Percentiles rank a stretch among this genome's conserved stretches.
Evolutionary conservation across 2,329 filamentous ascomycete genomes (phyloP).

Genomic region (Zymoseptoria crescenta): DNA sequence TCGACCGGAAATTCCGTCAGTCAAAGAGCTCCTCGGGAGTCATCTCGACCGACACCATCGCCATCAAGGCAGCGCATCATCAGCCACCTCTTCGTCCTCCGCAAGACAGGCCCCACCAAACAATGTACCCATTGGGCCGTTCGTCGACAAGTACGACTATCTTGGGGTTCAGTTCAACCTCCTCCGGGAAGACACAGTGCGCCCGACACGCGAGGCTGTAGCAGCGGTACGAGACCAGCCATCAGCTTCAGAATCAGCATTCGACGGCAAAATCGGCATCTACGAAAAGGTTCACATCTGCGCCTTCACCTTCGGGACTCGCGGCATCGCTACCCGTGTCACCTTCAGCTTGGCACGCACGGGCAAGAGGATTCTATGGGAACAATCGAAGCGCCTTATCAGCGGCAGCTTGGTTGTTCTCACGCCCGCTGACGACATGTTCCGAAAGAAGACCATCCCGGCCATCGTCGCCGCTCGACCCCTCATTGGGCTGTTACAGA

Average conservation of each 20-base stretch:
- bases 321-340: slow-evolving; percentile 59
- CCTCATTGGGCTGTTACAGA: slow-evolving; percentile 52
- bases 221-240: slow-evolving; percentile 47
- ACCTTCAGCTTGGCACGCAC: slow-evolving; percentile 62
- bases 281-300: slow-evolving; percentile 65
- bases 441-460: slow-evolving; percentile 57
- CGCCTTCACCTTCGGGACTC: slow-evolving; percentile 54
- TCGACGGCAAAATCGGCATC: slow-evolving; percentile 42
- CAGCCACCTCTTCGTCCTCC: slow-evolving; percentile 4
- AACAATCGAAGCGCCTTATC: slow-evolving; percentile 51
- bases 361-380: slow-evolving; percentile 61
- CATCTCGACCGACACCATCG: slow-evolving; percentile 2
- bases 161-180: slow-evolving; percentile 67
- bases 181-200: slow-evolving; percentile 64
- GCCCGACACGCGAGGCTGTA: slow-evolving; percentile 62
- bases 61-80: slow-evolving; percentile 5
- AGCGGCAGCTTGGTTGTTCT: slow-evolving; percentile 49
- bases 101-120: slow-evolving; percentile 13
- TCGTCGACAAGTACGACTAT: slow-evolving; percentile 56
- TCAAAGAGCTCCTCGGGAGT: slow-evolving; percentile 44
- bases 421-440: slow-evolving; percentile 51
- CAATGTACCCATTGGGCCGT: slow-evolving; percentile 52
- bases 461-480: slow-evolving; percentile 66
- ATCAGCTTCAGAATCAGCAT: slow-evolving; percentile 47
- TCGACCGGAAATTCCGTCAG: slow-evolving; percentile 48